Conservation (phyloP, 768 basidiomycete genomes). For the Pleurotus djamor region DNA sequence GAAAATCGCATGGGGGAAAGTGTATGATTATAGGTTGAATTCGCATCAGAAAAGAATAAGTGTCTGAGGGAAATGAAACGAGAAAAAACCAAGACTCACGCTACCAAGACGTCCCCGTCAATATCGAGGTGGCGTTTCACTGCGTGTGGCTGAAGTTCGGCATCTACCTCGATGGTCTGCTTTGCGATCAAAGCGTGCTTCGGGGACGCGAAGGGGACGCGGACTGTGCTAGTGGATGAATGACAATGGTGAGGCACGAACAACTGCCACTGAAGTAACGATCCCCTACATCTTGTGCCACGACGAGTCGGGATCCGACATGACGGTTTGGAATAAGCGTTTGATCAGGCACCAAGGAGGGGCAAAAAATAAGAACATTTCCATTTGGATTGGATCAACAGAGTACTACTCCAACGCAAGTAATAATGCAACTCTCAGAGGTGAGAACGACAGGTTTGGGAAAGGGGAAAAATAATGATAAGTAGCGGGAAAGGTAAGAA, state of each 20-base stretch:
- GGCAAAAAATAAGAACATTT: background rate
- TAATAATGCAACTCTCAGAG: constrained; percentile 8
- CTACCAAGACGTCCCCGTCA: constrained; percentile 61
- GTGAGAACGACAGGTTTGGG: constrained; percentile 1
- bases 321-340: background rate
- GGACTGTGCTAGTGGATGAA: constrained; percentile 45
- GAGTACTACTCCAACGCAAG: constrained; percentile 2
- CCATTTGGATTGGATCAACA: constrained; percentile 6
- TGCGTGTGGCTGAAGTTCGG: constrained; percentile 77
- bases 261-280: background rate
- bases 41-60: background rate
- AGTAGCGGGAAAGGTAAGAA: background rate
- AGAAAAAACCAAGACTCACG: constrained; percentile 48
- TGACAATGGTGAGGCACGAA: background rate
- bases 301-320: constrained; percentile 4
- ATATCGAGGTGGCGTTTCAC: constrained; percentile 73
- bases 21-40: background rate
- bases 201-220: constrained; percentile 73
- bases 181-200: constrained; percentile 82
- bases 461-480: constrained; percentile 4
- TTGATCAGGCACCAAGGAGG: background rate
- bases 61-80: background rate
- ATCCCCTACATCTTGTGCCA: constrained; percentile 15
- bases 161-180: constrained; percentile 83
- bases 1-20: background rate